A percentile compares a stretch with the other conserved stretches of the same genome.
Conservation (phyloP, 1,139 yeast genomes). For the Hansenula lynferdii region DNA sequence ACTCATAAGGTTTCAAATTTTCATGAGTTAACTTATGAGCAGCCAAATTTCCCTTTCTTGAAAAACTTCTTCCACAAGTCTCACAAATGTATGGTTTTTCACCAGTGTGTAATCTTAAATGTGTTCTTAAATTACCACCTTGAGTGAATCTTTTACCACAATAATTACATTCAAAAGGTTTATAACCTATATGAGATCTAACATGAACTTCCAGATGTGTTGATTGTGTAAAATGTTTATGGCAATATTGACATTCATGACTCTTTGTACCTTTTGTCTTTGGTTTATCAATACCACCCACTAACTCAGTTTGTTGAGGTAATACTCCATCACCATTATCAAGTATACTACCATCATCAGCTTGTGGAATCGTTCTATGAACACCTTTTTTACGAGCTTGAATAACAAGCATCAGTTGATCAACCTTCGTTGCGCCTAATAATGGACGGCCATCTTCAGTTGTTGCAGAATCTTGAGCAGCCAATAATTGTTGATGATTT, state of each 20-base stretch:
- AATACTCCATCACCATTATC: conserved; percentile 34
- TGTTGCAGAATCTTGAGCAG: conserved; percentile 42
- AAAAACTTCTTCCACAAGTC: conserved; percentile 66
- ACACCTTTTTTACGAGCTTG: conserved; percentile 82
- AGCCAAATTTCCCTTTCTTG: conserved; percentile 85
- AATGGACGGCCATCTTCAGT: conserved; percentile 61
- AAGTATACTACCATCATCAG: conserved; percentile 50
- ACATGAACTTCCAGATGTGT: conserved; percentile 79
- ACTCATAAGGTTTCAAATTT: conserved; percentile 71
- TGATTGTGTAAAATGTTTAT: conserved; percentile 64
- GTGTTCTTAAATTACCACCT: conserved; percentile 89
- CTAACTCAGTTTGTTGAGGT: conserved; percentile 63
- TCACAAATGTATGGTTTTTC: conserved; percentile 83
- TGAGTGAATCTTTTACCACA: conserved; percentile 86
- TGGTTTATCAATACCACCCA: conserved; percentile 81
- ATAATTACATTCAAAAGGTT: conserved; percentile 74
- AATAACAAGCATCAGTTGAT: conserved; percentile 82
- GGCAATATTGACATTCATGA: conserved; percentile 68
- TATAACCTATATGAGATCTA: conserved; percentile 71
- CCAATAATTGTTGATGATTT: conserved; percentile 28
- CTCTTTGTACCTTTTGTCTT: conserved; percentile 46
- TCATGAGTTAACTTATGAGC: conserved; percentile 83
- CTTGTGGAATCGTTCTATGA: conserved; percentile 55
- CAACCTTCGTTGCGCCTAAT: conserved; percentile 84
- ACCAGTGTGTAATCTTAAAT: conserved; percentile 84